These are phyloP conservation scores for Ailanthus altissimus DNA, from an alignment of 345 rosid species.

Conservation along the genomic window DNA sequence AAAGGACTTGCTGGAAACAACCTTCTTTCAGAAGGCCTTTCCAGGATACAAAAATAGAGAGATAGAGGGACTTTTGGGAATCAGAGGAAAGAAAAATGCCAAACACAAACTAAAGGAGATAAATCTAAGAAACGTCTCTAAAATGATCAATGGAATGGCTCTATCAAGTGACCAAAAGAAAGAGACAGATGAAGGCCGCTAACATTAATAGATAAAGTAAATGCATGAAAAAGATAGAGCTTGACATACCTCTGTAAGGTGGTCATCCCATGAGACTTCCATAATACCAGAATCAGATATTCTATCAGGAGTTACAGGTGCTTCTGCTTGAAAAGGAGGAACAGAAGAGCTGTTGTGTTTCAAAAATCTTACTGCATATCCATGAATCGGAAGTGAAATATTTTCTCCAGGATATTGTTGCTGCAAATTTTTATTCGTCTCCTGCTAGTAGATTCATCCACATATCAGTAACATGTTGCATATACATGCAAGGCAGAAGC, in stretches of 20 bases:
- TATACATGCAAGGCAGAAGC: slow-evolving; percentile 12
- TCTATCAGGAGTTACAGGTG: slow-evolving; percentile 61
- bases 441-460: slow-evolving; percentile 47
- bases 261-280: slow-evolving; percentile 68
- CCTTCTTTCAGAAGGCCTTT: background rate
- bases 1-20: background rate
- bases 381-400: slow-evolving; percentile 45
- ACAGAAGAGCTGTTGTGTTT: slow-evolving; percentile 48
- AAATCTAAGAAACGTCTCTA: slow-evolving; percentile 1
- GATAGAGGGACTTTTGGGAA: background rate
- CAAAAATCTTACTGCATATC: slow-evolving; percentile 85
- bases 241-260: slow-evolving; percentile 71
- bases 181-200: background rate
- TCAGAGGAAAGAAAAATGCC: background rate
- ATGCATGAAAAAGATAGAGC: background rate
- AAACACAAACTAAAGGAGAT: background rate
- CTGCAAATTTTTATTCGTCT: slow-evolving; percentile 40
- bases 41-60: background rate
- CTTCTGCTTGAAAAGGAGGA: slow-evolving; percentile 57
- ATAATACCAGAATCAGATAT: slow-evolving; percentile 51
- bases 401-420: slow-evolving; percentile 38
- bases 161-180: background rate
- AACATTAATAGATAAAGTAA: slow-evolving; percentile 4
- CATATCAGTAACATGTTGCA: slow-evolving; percentile 6
- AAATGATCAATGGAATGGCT: background rate